phyloP scores from a whole-genome alignment of 2,329 filamentous ascomycete species.

The Penicillium sp. region DNA sequence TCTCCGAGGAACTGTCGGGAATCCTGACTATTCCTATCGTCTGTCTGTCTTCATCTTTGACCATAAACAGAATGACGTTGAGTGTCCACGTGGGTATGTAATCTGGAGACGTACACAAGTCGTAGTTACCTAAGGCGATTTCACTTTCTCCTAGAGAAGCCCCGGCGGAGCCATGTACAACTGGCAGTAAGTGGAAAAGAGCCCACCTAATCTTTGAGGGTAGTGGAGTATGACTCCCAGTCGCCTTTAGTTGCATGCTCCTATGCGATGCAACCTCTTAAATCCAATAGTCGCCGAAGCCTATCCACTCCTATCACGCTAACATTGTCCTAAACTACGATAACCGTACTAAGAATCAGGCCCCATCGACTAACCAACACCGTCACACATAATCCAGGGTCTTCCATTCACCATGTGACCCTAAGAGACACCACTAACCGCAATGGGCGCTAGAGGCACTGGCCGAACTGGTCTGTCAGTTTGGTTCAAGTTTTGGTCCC shows the following conservation, averaged over 20 bases:
- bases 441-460: conserved; percentile 4
- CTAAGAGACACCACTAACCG: conserved; percentile 1
- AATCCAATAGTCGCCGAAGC: not conserved
- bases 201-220: not conserved
- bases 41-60: too few relatives aligned
- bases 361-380: not conserved
- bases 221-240: not conserved
- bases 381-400: not conserved
- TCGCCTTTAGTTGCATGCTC: not conserved
- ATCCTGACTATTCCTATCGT: too few relatives aligned
- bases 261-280: not conserved
- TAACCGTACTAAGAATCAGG: not conserved
- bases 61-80: too few relatives aligned
- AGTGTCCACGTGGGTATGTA: too few relatives aligned
- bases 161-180: too few relatives aligned
- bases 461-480: not conserved
- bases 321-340: not conserved
- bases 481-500: not conserved
- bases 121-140: too few relatives aligned
- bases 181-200: not conserved
- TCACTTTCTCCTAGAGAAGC: too few relatives aligned
- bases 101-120: too few relatives aligned
- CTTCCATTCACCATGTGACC: not conserved
- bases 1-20: too few relatives aligned
- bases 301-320: not conserved